These are phyloP conservation scores for Petunia axillaris DNA, from an alignment of 257 asterid genomes.

Conservation along the genomic window DNA sequence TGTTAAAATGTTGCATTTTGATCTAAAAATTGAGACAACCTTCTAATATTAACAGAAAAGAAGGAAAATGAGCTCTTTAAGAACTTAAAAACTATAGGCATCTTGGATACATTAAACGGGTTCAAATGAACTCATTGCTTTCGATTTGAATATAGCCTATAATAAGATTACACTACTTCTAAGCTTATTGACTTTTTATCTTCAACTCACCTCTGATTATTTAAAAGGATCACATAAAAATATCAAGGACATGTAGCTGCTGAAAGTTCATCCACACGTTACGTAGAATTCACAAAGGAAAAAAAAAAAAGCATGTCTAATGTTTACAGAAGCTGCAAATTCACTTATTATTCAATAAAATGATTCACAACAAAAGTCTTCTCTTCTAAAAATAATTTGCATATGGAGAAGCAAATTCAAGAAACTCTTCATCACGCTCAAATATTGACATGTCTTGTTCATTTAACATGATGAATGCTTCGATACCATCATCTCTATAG, in stretches of 20 bases:
- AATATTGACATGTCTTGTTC: not conserved
- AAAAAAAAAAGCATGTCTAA: not conserved
- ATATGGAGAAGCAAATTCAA: constrained; percentile 22
- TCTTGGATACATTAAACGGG: too few relatives aligned
- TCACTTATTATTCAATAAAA: not conserved
- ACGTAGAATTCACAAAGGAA: too few relatives aligned
- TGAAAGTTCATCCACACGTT: not conserved
- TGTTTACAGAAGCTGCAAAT: not conserved
- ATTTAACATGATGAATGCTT: constrained; percentile 15
- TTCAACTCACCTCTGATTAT: not conserved
- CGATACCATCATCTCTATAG: not conserved
- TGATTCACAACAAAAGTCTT: not conserved
- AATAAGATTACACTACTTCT: not conserved
- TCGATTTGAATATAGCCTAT: not conserved
- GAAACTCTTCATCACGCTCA: constrained; percentile 25
- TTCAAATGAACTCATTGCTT: too few relatives aligned
- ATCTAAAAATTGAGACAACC: too few relatives aligned
- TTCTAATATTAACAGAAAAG: too few relatives aligned
- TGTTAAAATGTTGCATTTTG: too few relatives aligned
- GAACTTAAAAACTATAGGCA: too few relatives aligned
- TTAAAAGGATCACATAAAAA: not conserved
- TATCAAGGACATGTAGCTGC: not conserved
- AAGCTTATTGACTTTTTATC: not conserved
- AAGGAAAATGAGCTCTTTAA: too few relatives aligned
- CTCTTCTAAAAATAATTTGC: not conserved